Base-by-base conservation (phyloP, 768 basidiomycete species). In the Termitomyces sp. region DNA sequence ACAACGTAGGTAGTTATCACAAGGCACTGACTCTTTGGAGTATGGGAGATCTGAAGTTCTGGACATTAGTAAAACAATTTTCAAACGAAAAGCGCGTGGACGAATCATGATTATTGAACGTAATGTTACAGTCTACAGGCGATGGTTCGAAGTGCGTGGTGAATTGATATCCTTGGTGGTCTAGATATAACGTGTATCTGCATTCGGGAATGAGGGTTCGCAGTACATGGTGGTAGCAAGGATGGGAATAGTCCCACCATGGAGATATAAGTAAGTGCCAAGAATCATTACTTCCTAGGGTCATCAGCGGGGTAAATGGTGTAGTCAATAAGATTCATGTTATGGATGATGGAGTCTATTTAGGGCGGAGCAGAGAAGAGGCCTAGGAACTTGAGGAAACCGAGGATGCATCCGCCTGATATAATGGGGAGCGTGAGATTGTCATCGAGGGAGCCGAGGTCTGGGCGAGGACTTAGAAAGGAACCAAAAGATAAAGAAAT, bases 381-480 rank as follows among this genome's bases (percentile, higher is more conserved):
- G n/a, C 75, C 73, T 18, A 78, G 62, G 22, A 79, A 60, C 63
- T 78, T 80, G 57, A 81, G 65, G 67, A 81, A 79, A 9, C 75
- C 79, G 18, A 75, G 67, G 42, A 81, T 71, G 55, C 78, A 83
- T 18, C 85, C 90, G 3, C 94, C 94, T 7, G 92, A 88, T 58
- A 96, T 84, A 69, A 96, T 87, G 4, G 95, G 95, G 28, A 97
- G 75, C 8, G 92, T 96, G 28, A 97, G 73, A 71, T 97, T 96
- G 70, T 97, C 95, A 68, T 97, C 95, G 42, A 94, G 70, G 0
- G 82, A 83, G 18, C 93, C 93, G 3, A 96, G 78, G 72, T 96
- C 93, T 96, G 70, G 52, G 22, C 20, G 18, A 49, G 39, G 55
- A 32, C n/a, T 56, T 33, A 54, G 58, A 58, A 65, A 8, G 24